Percentiles rank a stretch among this genome's conserved stretches.
phyloP scores from a whole-genome alignment of 345 rosid species.

The Corchorus capsularis region DNA sequence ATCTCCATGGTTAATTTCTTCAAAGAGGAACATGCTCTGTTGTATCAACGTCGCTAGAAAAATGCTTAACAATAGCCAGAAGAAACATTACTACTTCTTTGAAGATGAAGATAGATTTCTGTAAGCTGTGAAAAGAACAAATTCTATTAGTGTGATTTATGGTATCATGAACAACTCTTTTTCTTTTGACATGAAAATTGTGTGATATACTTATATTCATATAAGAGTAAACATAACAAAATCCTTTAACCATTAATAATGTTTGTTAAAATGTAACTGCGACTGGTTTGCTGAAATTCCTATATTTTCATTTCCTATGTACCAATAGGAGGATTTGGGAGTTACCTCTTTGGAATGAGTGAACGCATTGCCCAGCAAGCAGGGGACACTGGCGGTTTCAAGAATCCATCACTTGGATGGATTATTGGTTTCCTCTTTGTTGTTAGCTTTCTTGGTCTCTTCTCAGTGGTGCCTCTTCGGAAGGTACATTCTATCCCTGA shows the following conservation, averaged over 20 bases:
- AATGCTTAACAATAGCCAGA: too few species aligned
- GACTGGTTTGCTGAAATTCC: background rate
- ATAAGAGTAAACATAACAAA: too few species aligned
- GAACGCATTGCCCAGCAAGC: conserved; percentile 55
- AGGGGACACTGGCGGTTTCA: conserved; percentile 39
- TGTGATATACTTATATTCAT: too few species aligned
- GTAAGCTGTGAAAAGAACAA: background rate
- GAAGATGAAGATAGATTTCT: too few species aligned
- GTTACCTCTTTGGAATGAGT: conserved; percentile 79
- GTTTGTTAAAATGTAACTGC: background rate
- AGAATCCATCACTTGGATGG: conserved; percentile 64
- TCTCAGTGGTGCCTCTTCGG: conserved; percentile 73
- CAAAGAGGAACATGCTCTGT: too few species aligned
- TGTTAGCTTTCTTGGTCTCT: conserved; percentile 90
- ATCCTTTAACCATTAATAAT: too few species aligned
- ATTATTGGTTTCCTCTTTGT: conserved; percentile 80
- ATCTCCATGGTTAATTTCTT: too few species aligned
- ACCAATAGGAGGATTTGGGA: conserved; percentile 68
- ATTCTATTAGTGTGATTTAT: too few species aligned
- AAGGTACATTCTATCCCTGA: conserved; percentile 46
- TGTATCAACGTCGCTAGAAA: too few species aligned
- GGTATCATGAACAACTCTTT: too few species aligned
- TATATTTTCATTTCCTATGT: background rate
- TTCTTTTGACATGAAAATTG: too few species aligned
- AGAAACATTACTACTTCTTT: too few species aligned